Evolutionary conservation across 208 protist species (phyloP), one percentile per base, ranked within the genome.

Genomic region (Trypanosomatidae sp.): DNA sequence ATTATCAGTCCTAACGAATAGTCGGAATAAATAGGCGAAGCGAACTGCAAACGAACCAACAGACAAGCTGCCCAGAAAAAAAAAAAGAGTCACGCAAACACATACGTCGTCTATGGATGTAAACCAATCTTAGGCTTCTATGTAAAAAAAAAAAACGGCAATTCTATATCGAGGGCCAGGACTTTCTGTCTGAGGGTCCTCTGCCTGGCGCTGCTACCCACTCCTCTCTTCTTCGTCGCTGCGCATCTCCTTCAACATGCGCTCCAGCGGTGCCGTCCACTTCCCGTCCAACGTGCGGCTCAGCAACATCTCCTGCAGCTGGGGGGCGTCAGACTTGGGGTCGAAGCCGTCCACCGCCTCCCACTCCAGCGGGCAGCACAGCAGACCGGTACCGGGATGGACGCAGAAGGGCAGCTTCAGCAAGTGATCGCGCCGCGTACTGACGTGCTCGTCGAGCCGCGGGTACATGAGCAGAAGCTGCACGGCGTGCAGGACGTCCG

Each of bases 331-430:
- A 1, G 10, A 41, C 13, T 77, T 71, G 0, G 94, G 94, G 71
- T 95, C 70, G 69, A 98, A 98, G 15, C 30, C 53, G 7, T 75
- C 70, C 41, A 98, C 25, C n/a, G 71, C 75, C 3, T 84, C 74
- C 90, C 89, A 94, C 73, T 87, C 78, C 25, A 98, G 85, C 25
- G 94, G 92, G 52, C 91, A 95, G 74, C 94, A 98, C 4, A 98
- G 74, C 5, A 76, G 91, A 13, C 81, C 81, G 7, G 98, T 99
- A 43, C 82, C 91, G 9, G 98, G 98, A 75, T 99, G 98, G 22
- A 99, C 91, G 79, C 91, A 99, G 67, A 99, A 99, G 2, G 99
- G 99, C 4, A 95, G 84, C 83, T 99, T 99, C 15, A 99, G 83
- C 56, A 99, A 85, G 88, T 99, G 99, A 71, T 99, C 99, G 10